phyloP scores from a whole-genome alignment of 2,329 filamentous ascomycete genomes.

The Pestalotiopsis sp. region DNA sequence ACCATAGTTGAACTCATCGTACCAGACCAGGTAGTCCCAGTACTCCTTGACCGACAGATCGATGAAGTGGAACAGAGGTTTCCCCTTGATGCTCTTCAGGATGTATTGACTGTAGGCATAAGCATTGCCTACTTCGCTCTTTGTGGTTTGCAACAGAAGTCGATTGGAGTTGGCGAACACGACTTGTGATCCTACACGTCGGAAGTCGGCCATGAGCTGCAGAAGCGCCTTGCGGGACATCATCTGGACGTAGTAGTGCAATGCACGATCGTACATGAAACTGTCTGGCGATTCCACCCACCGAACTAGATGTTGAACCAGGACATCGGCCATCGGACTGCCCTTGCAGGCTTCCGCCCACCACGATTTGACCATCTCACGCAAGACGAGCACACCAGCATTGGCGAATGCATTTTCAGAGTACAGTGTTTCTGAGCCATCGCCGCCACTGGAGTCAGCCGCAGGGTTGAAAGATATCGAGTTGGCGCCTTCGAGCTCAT shows the following conservation, averaged over 20 bases:
- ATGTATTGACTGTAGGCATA: conserved; percentile 98
- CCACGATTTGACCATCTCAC: conserved; percentile 99
- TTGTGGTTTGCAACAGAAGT: conserved; percentile 90
- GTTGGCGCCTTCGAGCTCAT: conserved; percentile 89
- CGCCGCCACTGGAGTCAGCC: conserved; percentile 58
- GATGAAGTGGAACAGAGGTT: conserved; percentile 94
- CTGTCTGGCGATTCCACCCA: conserved; percentile 96
- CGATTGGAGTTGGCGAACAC: conserved; percentile 93
- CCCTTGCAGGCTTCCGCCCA: conserved; percentile 92
- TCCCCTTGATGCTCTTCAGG: conserved; percentile 92
- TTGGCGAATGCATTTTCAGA: conserved; percentile 92
- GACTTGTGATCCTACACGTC: conserved; percentile 89
- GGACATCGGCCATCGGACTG: conserved; percentile 92
- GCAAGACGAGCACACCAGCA: conserved; percentile 83
- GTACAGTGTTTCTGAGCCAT: conserved; percentile 70
- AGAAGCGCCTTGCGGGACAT: conserved; percentile 97
- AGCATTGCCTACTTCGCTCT: conserved; percentile 93
- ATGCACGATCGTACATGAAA: conserved; percentile 89
- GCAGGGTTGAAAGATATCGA: conserved; percentile 83
- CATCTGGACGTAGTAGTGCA: conserved; percentile 98
- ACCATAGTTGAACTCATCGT: conserved; percentile 98
- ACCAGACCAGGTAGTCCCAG: conserved; percentile 99
- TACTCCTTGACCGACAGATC: conserved; percentile 98
- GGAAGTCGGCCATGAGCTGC: conserved; percentile 95
- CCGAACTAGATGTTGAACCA: conserved; percentile 94